A percentile compares a stretch with the other conserved stretches of the same genome.
phyloP scores from a whole-genome alignment of 164 flowering plant species.

The Litsea cubeba region DNA sequence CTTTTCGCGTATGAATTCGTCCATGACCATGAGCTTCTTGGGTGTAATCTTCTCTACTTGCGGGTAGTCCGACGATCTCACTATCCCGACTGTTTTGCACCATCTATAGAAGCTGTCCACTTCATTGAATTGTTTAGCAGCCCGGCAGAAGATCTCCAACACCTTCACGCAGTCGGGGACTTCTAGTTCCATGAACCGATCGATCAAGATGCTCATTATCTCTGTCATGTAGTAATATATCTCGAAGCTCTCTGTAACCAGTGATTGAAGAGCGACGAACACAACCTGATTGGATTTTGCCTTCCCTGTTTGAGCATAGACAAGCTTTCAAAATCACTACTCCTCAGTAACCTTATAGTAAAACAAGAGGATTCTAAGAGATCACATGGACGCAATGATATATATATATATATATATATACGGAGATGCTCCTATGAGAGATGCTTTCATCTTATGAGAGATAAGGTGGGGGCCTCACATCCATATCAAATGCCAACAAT shows the following conservation, averaged over 20 bases:
- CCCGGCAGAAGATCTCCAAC: slow-evolving; percentile 54
- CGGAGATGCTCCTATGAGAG: too few species aligned
- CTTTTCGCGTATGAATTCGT: slow-evolving; percentile 39
- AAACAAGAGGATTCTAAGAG: too few species aligned
- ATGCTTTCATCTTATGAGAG: too few species aligned
- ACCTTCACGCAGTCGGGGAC: slow-evolving; percentile 63
- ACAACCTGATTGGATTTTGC: slow-evolving; percentile 65
- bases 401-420: too few species aligned
- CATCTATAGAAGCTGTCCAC: slow-evolving; percentile 38
- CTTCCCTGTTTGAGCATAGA: slow-evolving; percentile 30
- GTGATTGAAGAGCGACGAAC: slow-evolving; percentile 55
- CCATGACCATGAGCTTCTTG: slow-evolving; percentile 46
- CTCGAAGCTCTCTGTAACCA: slow-evolving; percentile 78
- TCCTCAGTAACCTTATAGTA: too few species aligned
- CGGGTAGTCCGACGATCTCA: slow-evolving; percentile 43
- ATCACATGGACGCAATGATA: too few species aligned
- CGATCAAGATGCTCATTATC: slow-evolving; percentile 61
- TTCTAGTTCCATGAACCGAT: slow-evolving; percentile 74
- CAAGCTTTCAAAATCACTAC: too few species aligned
- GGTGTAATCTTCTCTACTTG: slow-evolving; percentile 36
- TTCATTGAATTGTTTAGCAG: slow-evolving; percentile 81
- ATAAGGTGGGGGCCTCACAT: too few species aligned
- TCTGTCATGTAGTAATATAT: slow-evolving; percentile 72
- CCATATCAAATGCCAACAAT: too few species aligned
- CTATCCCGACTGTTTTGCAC: slow-evolving; percentile 33